Evolutionary conservation across 1,284 basidiomycete genomes (phyloP), one percentile per base, ranked within the genome.

Genomic region (Irpex lacteus): DNA sequence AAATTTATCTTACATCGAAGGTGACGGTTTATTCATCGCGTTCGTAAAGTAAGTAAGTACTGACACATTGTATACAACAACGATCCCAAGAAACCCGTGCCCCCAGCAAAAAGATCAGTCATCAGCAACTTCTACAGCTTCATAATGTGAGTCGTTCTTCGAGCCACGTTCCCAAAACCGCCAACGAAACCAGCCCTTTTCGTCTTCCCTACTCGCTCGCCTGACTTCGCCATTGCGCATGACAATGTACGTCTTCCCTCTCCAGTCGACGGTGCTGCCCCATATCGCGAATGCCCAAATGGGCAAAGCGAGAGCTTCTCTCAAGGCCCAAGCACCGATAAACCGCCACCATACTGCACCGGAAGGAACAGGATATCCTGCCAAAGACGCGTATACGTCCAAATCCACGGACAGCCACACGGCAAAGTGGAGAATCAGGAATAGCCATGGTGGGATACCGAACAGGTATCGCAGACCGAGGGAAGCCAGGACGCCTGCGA

Each of bases 191-290:
- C 70, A 66, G 18, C 66, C 60, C 8, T 59, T 56, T 13, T 63
- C 62, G 11, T 63, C 57, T 47, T 37, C 60, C 18, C 38, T 55
- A 11, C 71, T 66, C 53, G 70, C 71, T 64, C 67, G 65, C 55
- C 71, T 76, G 13, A 85, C 88, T 71, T 90, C 88, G 38, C 91
- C 91, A 70, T 90, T 88, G 40, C 75, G 75, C 66, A 88, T 74
- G 55, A 94, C 81, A 63, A 80, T 77, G 71, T 94, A 94, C 66
- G 71, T 80, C 70, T 75, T 81, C 1, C 94, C 95, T 72, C 96
- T 84, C 96, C 96, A 98, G 1, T 83, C 80, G 26, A 98, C 92
- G 61, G 87, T 85, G 71, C 86, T 84, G 19, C 95, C 95, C 57
- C 88, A 75, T 64, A 98, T 86, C 4, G 92, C 95, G 65, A 89